Percentiles rank a stretch among this genome's conserved stretches.
Conservation (phyloP, 805 yeast species). For the Metschnikowia gelsemii region DNA sequence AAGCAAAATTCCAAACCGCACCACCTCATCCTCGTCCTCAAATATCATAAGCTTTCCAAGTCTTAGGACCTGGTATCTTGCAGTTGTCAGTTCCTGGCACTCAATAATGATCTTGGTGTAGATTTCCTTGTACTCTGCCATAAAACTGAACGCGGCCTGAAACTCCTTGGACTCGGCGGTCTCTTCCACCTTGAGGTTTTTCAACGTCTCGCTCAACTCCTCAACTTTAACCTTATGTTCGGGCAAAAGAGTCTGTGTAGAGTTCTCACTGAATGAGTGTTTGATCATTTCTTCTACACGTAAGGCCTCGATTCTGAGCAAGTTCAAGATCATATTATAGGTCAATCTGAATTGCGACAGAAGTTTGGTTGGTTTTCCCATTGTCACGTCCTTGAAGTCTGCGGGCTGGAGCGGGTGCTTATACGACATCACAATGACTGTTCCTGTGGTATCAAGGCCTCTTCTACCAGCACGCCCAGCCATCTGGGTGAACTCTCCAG, state of each 20-base stretch:
- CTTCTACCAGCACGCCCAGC: constrained; percentile 98
- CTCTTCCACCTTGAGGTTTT: constrained; percentile 32
- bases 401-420: constrained; percentile 56
- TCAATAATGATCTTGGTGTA: constrained; percentile 49
- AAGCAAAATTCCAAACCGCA: constrained; percentile 55
- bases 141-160: constrained; percentile 43
- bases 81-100: constrained; percentile 45
- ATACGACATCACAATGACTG: constrained; percentile 89
- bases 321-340: constrained; percentile 89
- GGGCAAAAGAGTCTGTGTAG: constrained; percentile 80
- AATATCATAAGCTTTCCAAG: constrained; percentile 60
- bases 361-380: constrained; percentile 88
- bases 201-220: constrained; percentile 48
- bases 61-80: constrained; percentile 46
- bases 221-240: constrained; percentile 73
- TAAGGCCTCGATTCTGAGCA: constrained; percentile 88
- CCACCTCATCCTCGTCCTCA: constrained; percentile 44
- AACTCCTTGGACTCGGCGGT: constrained; percentile 43
- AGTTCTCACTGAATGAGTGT: constrained; percentile 89
- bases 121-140: constrained; percentile 46
- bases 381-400: constrained; percentile 72
- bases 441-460: constrained; percentile 90
- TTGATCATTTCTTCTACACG: constrained; percentile 98
- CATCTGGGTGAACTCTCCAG: constrained; percentile 99
- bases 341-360: constrained; percentile 92